Conservation (phyloP, 2,329 filamentous ascomycete species). For the Macroventuria anomochaeta region DNA sequence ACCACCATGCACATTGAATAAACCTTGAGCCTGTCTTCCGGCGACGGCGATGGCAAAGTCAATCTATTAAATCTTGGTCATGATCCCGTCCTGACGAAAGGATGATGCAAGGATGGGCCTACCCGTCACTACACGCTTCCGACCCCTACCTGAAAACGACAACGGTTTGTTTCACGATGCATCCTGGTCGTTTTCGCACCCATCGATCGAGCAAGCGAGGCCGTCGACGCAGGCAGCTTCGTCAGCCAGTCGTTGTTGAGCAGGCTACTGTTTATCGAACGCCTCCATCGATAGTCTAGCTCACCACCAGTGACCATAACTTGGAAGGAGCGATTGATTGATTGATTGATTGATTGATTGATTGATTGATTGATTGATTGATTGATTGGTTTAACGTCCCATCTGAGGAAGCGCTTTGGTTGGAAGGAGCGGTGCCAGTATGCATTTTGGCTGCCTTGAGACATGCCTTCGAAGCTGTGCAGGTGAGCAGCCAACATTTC, state of each 20-base stretch:
- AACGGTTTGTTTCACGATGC: slow-evolving; percentile 36
- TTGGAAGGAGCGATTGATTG: not conserved
- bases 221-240: slow-evolving; percentile 6
- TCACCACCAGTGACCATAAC: not conserved
- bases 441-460: not conserved
- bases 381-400: no score
- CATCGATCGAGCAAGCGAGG: slow-evolving; percentile 13
- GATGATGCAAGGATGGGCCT: slow-evolving; percentile 29
- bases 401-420: no score
- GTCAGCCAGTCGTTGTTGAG: slow-evolving; percentile 16
- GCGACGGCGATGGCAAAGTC: slow-evolving; percentile 4
- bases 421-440: not conserved
- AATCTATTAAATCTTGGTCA: slow-evolving; percentile 4
- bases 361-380: no score
- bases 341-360: no score
- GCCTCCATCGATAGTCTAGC: slow-evolving; percentile 11
- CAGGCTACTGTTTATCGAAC: slow-evolving; percentile 12
- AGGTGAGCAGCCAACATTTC: not conserved
- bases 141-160: slow-evolving; percentile 26
- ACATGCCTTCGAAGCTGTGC: slow-evolving; percentile 2
- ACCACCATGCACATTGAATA: not conserved
- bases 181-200: slow-evolving; percentile 25
- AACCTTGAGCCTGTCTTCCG: not conserved
- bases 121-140: slow-evolving; percentile 19
- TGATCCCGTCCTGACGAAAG: slow-evolving; percentile 10